These are phyloP conservation scores for Lactifluus volemus DNA, from an alignment of 768 basidiomycete genomes.

Conservation along the genomic window DNA sequence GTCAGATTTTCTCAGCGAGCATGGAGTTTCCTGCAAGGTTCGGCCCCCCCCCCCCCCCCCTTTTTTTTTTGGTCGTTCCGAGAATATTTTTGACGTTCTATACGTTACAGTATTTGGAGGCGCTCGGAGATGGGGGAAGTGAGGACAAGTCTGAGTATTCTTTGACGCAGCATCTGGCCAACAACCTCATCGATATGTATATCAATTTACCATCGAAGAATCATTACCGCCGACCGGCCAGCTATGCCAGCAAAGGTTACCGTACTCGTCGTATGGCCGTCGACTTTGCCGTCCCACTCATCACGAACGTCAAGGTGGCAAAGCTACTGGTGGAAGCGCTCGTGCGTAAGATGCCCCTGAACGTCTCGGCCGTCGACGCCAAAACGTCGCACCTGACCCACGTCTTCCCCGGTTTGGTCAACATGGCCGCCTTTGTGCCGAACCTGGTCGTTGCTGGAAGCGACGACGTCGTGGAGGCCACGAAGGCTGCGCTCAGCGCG, in stretches of 20 bases:
- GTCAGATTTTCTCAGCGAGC: constrained; percentile 95
- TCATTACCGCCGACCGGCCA: constrained; percentile 92
- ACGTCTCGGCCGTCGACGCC: constrained; percentile 84
- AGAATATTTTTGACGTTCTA: background rate
- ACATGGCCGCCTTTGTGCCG: constrained; percentile 82
- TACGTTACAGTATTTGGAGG: constrained; percentile 69
- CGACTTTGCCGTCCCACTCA: constrained; percentile 93
- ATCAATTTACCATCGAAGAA: constrained; percentile 99
- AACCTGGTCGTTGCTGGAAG: constrained; percentile 45
- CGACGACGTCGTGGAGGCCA: constrained; percentile 55
- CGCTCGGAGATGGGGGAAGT: constrained; percentile 63
- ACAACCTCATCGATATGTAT: constrained; percentile 98
- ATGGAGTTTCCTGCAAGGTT: constrained; percentile 93
- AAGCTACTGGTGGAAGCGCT: constrained; percentile 93
- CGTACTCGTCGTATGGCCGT: constrained; percentile 97
- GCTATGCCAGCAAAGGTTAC: constrained; percentile 95
- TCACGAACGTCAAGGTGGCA: constrained; percentile 98
- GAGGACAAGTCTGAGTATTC: constrained; percentile 97
- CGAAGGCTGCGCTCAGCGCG: constrained; percentile 75
- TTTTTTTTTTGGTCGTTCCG: background rate
- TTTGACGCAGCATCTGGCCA: constrained; percentile 90
- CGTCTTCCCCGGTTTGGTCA: constrained; percentile 86
- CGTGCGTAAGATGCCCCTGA: constrained; percentile 80
- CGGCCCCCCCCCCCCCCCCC: too few relatives aligned
- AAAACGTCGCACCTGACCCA: constrained; percentile 91